phyloP scores from a whole-genome alignment of 208 protist species.

The Trypanosoma rangeli region DNA sequence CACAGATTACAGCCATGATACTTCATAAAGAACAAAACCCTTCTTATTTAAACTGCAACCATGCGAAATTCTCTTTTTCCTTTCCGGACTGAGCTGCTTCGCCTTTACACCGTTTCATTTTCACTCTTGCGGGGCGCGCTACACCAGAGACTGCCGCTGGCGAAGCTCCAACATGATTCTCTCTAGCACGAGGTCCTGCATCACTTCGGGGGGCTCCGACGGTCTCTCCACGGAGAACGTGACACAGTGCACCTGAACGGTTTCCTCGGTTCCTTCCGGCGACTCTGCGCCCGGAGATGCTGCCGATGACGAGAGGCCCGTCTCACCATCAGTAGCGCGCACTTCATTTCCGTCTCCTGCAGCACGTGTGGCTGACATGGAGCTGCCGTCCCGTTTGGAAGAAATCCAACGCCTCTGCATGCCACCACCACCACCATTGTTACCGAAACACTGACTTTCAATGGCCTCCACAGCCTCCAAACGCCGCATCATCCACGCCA shows the following conservation, averaged over 20 bases:
- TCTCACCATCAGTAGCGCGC: neutral
- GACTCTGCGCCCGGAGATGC: neutral
- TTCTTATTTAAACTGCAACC: neutral
- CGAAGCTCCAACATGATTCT: constrained; percentile 18
- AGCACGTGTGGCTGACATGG: neutral
- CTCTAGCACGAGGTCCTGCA: constrained; percentile 27
- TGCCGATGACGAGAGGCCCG: neutral
- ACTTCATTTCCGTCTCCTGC: neutral
- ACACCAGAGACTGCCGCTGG: neutral
- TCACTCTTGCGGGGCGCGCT: neutral
- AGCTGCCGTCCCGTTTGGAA: neutral
- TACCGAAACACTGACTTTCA: neutral
- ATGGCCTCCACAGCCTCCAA: constrained; percentile 7
- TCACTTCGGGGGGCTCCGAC: constrained; percentile 6
- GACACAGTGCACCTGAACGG: constrained; percentile 15
- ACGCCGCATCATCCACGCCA: constrained; percentile 16
- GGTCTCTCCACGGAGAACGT: constrained; percentile 9
- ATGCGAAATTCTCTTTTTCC: neutral
- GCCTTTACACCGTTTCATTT: neutral
- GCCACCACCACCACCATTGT: neutral
- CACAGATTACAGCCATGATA: neutral
- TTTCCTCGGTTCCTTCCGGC: constrained; percentile 1
- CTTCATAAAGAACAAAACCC: neutral
- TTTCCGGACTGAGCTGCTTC: neutral
- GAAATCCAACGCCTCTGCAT: neutral